Conservation (phyloP, 148 eudicot genomes). For the Fallopia convolvulus region DNA sequence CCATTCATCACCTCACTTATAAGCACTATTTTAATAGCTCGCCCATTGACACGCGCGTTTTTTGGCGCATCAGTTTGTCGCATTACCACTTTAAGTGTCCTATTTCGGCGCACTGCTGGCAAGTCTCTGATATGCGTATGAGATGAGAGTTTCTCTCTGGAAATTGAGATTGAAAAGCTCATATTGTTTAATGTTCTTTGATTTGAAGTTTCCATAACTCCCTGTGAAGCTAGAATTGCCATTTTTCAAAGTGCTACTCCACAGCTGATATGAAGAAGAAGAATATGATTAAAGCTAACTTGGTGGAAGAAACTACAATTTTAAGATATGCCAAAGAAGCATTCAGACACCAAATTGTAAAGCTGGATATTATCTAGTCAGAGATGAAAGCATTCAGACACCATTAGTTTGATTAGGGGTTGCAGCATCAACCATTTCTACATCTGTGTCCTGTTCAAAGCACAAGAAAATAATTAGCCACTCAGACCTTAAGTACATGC, state of each 20-base stretch:
- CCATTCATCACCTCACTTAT: slow-evolving; percentile 55
- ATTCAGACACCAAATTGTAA: neutral
- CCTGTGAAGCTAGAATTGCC: slow-evolving; percentile 68
- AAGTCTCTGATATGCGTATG: slow-evolving; percentile 19
- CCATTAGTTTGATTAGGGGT: slow-evolving; percentile 14
- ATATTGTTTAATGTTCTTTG: slow-evolving; percentile 37
- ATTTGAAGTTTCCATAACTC: slow-evolving; percentile 41
- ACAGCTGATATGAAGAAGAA: slow-evolving; percentile 1
- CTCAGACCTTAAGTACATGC: neutral
- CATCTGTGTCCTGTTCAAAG: slow-evolving; percentile 45
- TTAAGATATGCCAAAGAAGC: neutral
- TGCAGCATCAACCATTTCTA: slow-evolving; percentile 69
- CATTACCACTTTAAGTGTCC: slow-evolving; percentile 33
- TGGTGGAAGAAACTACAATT: neutral
- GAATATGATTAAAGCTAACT: neutral
- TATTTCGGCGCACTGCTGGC: slow-evolving; percentile 14
- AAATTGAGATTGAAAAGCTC: slow-evolving; percentile 51
- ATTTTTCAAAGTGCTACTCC: slow-evolving; percentile 36
- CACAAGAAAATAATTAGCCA: neutral
- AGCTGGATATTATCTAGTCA: neutral
- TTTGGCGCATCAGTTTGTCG: slow-evolving; percentile 47
- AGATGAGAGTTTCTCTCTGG: slow-evolving; percentile 22
- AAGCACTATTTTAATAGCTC: slow-evolving; percentile 58
- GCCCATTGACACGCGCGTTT: slow-evolving; percentile 43
- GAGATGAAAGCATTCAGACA: slow-evolving; percentile 1